Evolutionary conservation across 2,329 filamentous ascomycete genomes (phyloP).

Genomic region (Thermoascus crustaceus): DNA sequence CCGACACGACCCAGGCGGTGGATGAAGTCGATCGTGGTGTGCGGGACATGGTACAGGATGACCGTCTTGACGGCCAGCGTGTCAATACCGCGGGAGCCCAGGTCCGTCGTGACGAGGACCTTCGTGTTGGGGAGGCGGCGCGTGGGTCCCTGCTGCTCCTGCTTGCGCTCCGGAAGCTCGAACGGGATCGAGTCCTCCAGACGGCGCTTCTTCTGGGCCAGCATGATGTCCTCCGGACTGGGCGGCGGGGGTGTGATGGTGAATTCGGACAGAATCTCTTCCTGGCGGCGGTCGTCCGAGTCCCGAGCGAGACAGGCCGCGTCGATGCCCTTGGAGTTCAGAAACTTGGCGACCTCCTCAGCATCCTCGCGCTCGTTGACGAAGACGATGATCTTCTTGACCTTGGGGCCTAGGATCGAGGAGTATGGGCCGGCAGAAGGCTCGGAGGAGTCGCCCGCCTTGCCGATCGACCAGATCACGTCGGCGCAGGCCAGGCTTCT

Average conservation of each 20-base stretch:
- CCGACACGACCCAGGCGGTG: conserved; percentile 88
- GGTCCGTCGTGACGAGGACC: conserved; percentile 87
- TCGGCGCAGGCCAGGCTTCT: conserved; percentile 90
- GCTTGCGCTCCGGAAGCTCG: conserved; percentile 28
- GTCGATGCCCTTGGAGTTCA: conserved; percentile 78
- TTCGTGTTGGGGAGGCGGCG: conserved; percentile 66
- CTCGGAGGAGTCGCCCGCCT: conserved; percentile 51
- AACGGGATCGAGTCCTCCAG: conserved; percentile 32
- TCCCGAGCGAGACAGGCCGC: conserved; percentile 80
- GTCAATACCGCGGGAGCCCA: conserved; percentile 88
- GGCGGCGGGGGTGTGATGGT: conserved; percentile 41
- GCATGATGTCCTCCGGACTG: conserved; percentile 26
- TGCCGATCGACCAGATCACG: conserved; percentile 86
- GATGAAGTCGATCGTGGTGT: conserved; percentile 96
- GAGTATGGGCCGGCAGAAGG: conserved; percentile 24
- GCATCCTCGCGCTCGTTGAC: conserved; percentile 94
- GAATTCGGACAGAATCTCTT: conserved; percentile 69
- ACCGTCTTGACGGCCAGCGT: conserved; percentile 86
- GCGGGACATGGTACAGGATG: conserved; percentile 92
- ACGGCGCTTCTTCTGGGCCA: conserved; percentile 22
- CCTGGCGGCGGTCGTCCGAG: conserved; percentile 66
- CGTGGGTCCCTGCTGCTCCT: conserved; percentile 18
- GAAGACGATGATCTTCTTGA: conserved; percentile 86
- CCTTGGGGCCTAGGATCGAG: conserved; percentile 42
- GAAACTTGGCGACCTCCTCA: conserved; percentile 68